These are phyloP conservation scores for Podospora appendiculata DNA, from an alignment of 495 filamentous ascomycete species.

Conservation along the genomic window DNA sequence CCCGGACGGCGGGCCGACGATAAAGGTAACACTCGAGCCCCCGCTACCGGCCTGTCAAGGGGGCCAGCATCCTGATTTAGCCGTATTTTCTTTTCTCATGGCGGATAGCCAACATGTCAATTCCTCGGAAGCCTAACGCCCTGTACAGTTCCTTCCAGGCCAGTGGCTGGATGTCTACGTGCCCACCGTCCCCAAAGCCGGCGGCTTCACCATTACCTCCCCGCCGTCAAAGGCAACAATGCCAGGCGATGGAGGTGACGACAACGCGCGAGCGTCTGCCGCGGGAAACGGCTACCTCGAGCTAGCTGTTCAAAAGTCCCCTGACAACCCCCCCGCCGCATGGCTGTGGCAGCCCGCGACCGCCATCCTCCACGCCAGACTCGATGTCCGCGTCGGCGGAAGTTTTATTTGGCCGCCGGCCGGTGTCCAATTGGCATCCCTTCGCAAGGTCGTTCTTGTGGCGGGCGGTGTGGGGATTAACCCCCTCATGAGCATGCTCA, in stretches of 20 bases:
- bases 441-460: conserved; percentile 60
- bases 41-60: too few relatives aligned
- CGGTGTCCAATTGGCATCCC: conserved; percentile 42
- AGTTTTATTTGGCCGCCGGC: conserved; percentile 73
- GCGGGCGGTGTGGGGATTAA: conserved; percentile 86
- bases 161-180: conserved; percentile 88
- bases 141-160: conserved; percentile 61
- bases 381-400: conserved; percentile 68
- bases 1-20: conserved; percentile 8
- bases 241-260: conserved; percentile 29
- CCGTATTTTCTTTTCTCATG: too few relatives aligned
- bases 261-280: conserved; percentile 39
- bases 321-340: conserved; percentile 44
- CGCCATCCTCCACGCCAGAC: conserved; percentile 46
- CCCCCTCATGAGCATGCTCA: conserved; percentile 45
- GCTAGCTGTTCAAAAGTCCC: conserved; percentile 22
- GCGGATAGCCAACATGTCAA: too few relatives aligned
- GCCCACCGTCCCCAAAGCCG: conserved; percentile 56
- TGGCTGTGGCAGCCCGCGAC: conserved; percentile 59
- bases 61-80: too few relatives aligned
- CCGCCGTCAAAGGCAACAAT: conserved; percentile 37
- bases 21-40: conserved; percentile 5
- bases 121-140: too few relatives aligned
- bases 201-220: conserved; percentile 85
- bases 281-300: conserved; percentile 7